Evolutionary conservation across 169 alveolate species (phyloP).

Genomic region (Plasmodium relictum): DNA sequence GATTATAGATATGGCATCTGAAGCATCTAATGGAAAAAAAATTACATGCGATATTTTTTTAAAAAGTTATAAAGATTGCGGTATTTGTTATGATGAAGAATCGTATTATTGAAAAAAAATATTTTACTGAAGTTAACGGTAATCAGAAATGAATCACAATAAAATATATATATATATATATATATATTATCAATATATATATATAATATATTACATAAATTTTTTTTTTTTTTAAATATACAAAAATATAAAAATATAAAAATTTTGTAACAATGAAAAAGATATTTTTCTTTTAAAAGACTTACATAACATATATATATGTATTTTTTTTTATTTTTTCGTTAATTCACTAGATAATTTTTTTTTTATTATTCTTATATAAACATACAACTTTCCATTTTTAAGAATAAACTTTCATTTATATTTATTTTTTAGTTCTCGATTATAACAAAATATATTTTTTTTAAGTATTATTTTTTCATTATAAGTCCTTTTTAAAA

Average conservation of each 20-base stretch:
- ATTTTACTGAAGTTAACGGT: background rate
- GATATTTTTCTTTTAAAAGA: too few species aligned
- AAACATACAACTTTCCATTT: background rate
- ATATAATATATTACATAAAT: too few species aligned
- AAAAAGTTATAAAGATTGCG: conserved; percentile 57
- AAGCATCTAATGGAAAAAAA: conserved; percentile 33
- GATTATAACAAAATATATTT: too few species aligned
- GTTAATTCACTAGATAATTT: background rate
- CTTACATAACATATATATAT: too few species aligned
- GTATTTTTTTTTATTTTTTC: background rate
- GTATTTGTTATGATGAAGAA: conserved; percentile 58
- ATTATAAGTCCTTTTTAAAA: too few species aligned
- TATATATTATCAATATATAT: background rate
- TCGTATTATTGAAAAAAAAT: conserved; percentile 12
- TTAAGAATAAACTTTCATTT: too few species aligned
- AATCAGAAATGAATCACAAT: background rate
- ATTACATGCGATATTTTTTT: conserved; percentile 57
- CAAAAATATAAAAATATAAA: too few species aligned
- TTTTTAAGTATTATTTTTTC: too few species aligned
- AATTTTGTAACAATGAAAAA: too few species aligned
- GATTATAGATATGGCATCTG: conserved; percentile 71
- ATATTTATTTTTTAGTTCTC: too few species aligned
- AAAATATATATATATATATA: background rate
- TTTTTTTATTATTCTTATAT: background rate
- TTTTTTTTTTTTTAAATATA: too few species aligned